Evolutionary conservation across 768 basidiomycete genomes (phyloP), one percentile per base, ranked within the genome.

Genomic region (Russula virescens): DNA sequence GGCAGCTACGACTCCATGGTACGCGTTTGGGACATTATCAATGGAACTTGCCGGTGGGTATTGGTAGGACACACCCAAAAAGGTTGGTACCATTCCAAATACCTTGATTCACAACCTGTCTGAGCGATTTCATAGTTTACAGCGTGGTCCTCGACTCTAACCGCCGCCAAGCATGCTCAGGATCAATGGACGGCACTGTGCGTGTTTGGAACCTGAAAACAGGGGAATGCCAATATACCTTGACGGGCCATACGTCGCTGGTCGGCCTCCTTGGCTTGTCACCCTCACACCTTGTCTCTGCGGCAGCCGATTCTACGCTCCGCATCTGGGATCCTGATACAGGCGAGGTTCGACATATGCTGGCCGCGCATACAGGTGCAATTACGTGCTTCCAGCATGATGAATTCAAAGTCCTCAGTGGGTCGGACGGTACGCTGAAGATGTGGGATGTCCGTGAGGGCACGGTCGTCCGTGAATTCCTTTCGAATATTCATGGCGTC

Each of bases 351-450:
- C 84, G 83, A 43, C 88, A 94, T 67, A 86, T 88, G 0, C 82
- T 99, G 34, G 86, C 88, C 4, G 93, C 91, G 1, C 96, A 98
- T 73, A 89, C 89, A 7, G 96, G 95, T 23, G 94, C 96, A n/a
- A 98, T 99, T 68, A 98, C 97, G 19, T 99, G 96, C 76, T 98
- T 98, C 81, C 94, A 96, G 74, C 94, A 97, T 68, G 96, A 98
- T 73, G 95, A 98, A 72, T 93, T 91, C 79, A 98, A 97, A 72
- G 92, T 98, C 49, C 81, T 99, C 31, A 92, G 89, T 69, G 96
- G 96, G 14, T 91, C 89, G 16, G 97, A 98, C 68, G 97, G 97
- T 18, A 93, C 91, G 62, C 80, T 99, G 68, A 98, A 98, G 80
- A 91, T 98, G 87, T 99, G 97, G 97, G 91, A 98, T 72, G 81